Base-by-base conservation (phyloP, 2,329 filamentous ascomycete species). In the Botrytis squamosa region DNA sequence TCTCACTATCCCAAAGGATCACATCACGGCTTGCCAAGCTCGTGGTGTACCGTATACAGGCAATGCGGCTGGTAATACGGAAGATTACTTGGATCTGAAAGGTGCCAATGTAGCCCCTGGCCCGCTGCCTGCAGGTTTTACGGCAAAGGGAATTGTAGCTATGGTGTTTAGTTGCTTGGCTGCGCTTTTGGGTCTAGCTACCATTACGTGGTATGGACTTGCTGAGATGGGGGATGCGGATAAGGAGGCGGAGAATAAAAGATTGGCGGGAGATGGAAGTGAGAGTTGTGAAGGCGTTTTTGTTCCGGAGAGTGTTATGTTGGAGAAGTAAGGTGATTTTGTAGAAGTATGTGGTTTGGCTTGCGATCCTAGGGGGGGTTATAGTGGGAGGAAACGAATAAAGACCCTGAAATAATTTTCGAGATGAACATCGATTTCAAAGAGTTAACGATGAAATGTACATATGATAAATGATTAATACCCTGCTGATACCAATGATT, bases 31-130 rank as follows among this genome's bases (percentile, higher is more conserved):
- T 5, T 95, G 93, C 80, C 82, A 83, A 8, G 86, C 84, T 0
- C 84, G 81, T 0, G 83, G 84, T 10, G 81, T 89, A 0, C 85
- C 88, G 0, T 87, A 83, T 0, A 78, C 79, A 4, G 93, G 93
- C 6, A 96, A 96, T 78, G 93, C 93, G 0, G 93, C 92, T 0
- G 93, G 86, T 0, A 94, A 94, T 79, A 90, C 88, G 0, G 81
- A 82, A 0, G 82, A 95, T 77, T 83, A 89, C 14, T 82, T 93
- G 0, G 88, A 96, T 75, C 83, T 94, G 2, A 82, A 81, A 0
- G 91, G 91, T 87, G 83, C 75, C 3, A 79, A 74, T 70, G 65
- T 60, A 44, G 74, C 78, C 40, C 78, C 77, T 0, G 72, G 73
- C 0, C 79, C 78, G 55, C 59, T 80, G 10, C 80, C 80, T 8